Base-by-base conservation (phyloP, 1,284 basidiomycete species). In the Anthracocystis panici-leucophaei region DNA sequence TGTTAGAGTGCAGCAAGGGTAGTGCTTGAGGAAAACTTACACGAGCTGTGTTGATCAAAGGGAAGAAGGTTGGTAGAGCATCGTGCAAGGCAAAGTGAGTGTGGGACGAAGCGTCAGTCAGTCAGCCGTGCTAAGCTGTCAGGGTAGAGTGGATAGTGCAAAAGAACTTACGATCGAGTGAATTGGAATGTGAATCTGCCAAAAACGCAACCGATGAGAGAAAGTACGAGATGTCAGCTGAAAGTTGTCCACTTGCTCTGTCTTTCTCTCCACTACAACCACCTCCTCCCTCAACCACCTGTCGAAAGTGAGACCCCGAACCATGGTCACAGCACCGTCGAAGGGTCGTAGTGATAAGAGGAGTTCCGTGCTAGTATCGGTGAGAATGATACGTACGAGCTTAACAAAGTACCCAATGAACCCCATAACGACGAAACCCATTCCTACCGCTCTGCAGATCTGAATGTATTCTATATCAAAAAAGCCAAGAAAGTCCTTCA, bases 401-500 rank as follows among this genome's bases (percentile, higher is more conserved):
- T 85, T 85, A 61, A 85, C 83, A 65, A 85, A 81, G 79, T 85
- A 85, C 38, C 83, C 83, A 53, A 85, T 85, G 72, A 85, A 83
- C 41, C 83, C 83, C 83, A 85, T 85, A 38, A 85, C 78, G 40
- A 83, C 80, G 65, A 85, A 82, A 11, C 83, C 83, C 42, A 82
- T 59, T 40, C 83, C 83, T 42, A 85, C 83, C 21, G 83, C 83
- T 27, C 83, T 73, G 78, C 83, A 85, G 61, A 84, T 82, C 66
- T 85, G 83, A 44, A 85, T 75, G 70, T 79, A 85, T 62, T 85
- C 83, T 85, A 10, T 14, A 16, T 21, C 12, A 5, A 21, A 14
- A n/a, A 14, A 12, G 33, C 20, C 23, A 14, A 49, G 29, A 31
- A 8, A 2, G 35, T 16, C 14, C 35, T 33, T 20, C 1, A 6